These are phyloP conservation scores for Arthrobotrys entomopaga DNA, from an alignment of 2,329 filamentous ascomycete species.

Conservation along the genomic window DNA sequence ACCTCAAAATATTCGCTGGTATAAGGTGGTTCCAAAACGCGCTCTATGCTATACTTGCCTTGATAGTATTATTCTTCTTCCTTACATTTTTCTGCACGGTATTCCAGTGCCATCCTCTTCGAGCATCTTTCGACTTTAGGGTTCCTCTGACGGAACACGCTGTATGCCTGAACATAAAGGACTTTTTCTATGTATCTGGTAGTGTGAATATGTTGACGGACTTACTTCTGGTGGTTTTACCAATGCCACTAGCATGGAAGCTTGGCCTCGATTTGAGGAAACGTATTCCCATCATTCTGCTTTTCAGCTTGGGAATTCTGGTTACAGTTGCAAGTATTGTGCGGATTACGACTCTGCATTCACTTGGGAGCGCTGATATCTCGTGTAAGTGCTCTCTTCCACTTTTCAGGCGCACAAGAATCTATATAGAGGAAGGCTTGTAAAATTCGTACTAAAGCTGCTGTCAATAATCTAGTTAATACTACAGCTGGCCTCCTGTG, in stretches of 20 bases:
- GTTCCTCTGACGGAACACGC: not conserved
- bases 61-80: conserved; percentile 14
- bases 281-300: conserved; percentile 6
- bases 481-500: conserved; percentile 4
- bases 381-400: conserved; percentile 8
- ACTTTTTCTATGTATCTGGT: conserved; percentile 19
- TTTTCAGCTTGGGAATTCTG: conserved; percentile 20
- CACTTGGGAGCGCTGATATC: conserved; percentile 1
- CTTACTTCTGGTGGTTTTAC: conserved; percentile 10
- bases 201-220: conserved; percentile 20
- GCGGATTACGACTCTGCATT: conserved; percentile 7
- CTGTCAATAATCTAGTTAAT: conserved; percentile 5
- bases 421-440: too few relatives aligned
- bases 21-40: conserved; percentile 20
- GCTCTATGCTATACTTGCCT: not conserved
- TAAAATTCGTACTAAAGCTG: not conserved
- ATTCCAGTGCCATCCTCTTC: conserved; percentile 14
- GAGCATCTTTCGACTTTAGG: conserved; percentile 7
- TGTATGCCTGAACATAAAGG: conserved; percentile 5
- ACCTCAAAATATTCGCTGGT: conserved; percentile 16
- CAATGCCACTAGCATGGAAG: conserved; percentile 20
- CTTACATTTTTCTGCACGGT: conserved; percentile 14
- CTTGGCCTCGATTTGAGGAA: conserved; percentile 7
- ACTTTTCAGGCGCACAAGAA: too few relatives aligned
- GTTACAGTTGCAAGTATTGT: conserved; percentile 15